phyloP scores from a whole-genome alignment of 2,329 filamentous ascomycete genomes.

The Cladosporium sp. region DNA sequence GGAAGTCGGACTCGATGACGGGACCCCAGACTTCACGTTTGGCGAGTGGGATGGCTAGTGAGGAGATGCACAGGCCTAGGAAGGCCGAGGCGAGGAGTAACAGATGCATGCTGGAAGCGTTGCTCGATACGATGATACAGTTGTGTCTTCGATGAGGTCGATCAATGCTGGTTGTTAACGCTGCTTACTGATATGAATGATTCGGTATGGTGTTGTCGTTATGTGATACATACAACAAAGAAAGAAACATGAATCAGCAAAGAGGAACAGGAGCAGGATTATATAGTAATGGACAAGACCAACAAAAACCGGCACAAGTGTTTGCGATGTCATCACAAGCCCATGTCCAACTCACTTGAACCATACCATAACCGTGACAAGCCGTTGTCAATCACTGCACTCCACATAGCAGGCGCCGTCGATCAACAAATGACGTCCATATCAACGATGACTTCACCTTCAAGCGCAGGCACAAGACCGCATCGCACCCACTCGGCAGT shows the following conservation, averaged over 20 bases:
- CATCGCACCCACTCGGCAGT: neutral
- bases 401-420: conserved; percentile 2
- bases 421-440: conserved; percentile 11
- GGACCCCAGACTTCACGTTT: conserved; percentile 12
- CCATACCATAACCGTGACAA: neutral
- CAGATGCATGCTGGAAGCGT: neutral
- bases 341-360: conserved; percentile 5
- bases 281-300: neutral
- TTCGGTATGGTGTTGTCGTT: neutral
- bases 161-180: neutral
- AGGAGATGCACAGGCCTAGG: neutral
- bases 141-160: neutral
- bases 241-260: neutral
- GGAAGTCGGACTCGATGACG: conserved; percentile 27
- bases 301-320: neutral
- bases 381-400: conserved; percentile 7
- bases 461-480: conserved; percentile 1
- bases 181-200: neutral
- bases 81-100: neutral
- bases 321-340: neutral
- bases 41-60: neutral
- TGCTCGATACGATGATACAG: neutral
- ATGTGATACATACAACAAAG: neutral
- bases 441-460: neutral
- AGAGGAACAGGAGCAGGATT: neutral